Conservation (phyloP, 2,329 filamentous ascomycete genomes). For the Fusarium albidum region DNA sequence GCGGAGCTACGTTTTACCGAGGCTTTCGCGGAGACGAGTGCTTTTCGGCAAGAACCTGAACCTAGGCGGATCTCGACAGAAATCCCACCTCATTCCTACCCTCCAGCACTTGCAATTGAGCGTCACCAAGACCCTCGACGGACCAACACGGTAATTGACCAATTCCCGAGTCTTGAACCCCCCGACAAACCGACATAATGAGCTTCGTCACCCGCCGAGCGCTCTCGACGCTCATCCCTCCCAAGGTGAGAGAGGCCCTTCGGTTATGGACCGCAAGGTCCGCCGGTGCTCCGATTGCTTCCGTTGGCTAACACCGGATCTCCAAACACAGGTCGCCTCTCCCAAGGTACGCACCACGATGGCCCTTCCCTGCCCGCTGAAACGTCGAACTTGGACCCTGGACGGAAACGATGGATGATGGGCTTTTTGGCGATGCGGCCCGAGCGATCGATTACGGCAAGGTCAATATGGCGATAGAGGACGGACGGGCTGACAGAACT, state of each 20-base stretch:
- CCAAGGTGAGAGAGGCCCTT: constrained; percentile 75
- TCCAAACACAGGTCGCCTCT: constrained; percentile 72
- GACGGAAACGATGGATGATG: constrained; percentile 19
- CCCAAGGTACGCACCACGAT: constrained; percentile 70
- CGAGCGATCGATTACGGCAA: constrained; percentile 14
- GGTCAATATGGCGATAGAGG: constrained; percentile 20
- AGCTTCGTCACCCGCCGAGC: constrained; percentile 90
- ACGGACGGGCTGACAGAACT: constrained; percentile 46
- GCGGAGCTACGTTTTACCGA: constrained; percentile 55
- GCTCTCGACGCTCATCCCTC: constrained; percentile 98
- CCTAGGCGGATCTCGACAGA: constrained; percentile 37
- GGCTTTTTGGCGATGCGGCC: constrained; percentile 18
- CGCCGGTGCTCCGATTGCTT: constrained; percentile 40
- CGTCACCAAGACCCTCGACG: constrained; percentile 43
- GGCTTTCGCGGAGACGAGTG: constrained; percentile 47
- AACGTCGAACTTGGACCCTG: constrained; percentile 23
- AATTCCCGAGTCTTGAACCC: constrained; percentile 36
- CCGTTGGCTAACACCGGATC: constrained; percentile 49
- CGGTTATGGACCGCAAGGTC: constrained; percentile 36
- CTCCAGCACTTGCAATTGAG: constrained; percentile 46
- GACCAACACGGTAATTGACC: constrained; percentile 42
- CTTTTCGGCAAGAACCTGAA: constrained; percentile 54
- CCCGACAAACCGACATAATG: constrained; percentile 69
- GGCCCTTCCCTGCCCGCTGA: not conserved
- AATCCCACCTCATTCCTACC: constrained; percentile 33